Conservation (phyloP, 805 yeast genomes). For the Kregervanrija delftensis region DNA sequence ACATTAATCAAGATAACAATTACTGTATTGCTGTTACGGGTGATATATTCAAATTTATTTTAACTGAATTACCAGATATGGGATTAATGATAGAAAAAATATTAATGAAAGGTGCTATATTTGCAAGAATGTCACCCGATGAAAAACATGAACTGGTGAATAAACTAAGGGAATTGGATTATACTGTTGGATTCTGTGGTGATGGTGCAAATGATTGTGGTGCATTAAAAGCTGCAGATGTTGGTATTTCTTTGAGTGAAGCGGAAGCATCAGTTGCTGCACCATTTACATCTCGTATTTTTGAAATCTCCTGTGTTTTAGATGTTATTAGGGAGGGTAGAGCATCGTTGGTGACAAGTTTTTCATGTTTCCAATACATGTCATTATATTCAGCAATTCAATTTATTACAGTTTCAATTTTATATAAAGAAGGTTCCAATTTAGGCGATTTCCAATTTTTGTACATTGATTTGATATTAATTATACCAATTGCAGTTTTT, state of each 20-base stretch:
- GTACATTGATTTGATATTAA: conserved; percentile 85
- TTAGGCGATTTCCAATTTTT: conserved; percentile 95
- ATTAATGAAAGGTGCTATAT: conserved; percentile 67
- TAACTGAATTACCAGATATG: conserved; percentile 44
- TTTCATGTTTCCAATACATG: conserved; percentile 97
- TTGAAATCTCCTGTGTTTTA: conserved; percentile 88
- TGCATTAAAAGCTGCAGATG: conserved; percentile 95
- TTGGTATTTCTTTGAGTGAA: conserved; percentile 91
- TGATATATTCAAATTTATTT: conserved; percentile 74
- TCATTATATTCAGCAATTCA: conserved; percentile 95
- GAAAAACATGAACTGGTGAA: conserved; percentile 95
- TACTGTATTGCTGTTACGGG: conserved; percentile 87
- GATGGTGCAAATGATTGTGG: conserved; percentile 99
- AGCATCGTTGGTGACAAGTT: conserved; percentile 89
- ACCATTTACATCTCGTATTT: conserved; percentile 86
- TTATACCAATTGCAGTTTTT: conserved; percentile 90
- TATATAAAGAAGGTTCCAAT: conserved; percentile 85
- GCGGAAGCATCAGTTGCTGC: conserved; percentile 99
- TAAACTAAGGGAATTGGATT: conserved; percentile 75
- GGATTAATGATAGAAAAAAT: conserved; percentile 42
- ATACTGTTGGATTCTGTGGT: conserved; percentile 95
- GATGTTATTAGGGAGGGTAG: conserved; percentile 93
- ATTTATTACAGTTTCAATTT: conserved; percentile 76
- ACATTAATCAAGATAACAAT: conserved; percentile 26
- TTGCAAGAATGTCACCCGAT: conserved; percentile 98